Conservation (phyloP, 75 land plant genomes). For the Pinus taeda region DNA sequence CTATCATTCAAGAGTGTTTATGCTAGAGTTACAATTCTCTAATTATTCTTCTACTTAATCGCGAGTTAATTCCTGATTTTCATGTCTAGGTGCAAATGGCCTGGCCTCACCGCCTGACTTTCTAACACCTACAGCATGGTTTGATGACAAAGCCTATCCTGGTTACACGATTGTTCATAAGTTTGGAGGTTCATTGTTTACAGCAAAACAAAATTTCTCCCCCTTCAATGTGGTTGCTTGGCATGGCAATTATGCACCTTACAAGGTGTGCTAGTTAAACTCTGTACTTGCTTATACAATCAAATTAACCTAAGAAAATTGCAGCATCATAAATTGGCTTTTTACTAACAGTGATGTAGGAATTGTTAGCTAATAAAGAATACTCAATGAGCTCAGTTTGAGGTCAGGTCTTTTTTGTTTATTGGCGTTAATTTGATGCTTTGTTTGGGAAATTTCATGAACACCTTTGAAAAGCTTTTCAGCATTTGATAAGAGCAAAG, state of each 20-base stretch:
- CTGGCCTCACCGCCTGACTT: slow-evolving; percentile 90
- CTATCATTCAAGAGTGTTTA: not conserved
- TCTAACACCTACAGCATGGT: slow-evolving; percentile 83
- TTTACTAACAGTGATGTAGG: not conserved
- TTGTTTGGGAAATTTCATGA: not conserved
- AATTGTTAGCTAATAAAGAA: not conserved
- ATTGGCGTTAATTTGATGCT: not conserved
- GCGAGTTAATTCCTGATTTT: not conserved
- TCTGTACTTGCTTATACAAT: not conserved
- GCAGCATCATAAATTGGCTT: not conserved
- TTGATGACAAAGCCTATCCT: slow-evolving; percentile 47
- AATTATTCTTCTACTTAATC: not conserved
- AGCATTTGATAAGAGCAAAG: not conserved
- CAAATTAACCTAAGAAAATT: not conserved
- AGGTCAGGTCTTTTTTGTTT: not conserved
- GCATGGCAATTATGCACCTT: slow-evolving; percentile 98
- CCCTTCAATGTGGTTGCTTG: slow-evolving; percentile 99
- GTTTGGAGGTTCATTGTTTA: slow-evolving; percentile 87
- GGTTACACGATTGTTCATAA: slow-evolving; percentile 83
- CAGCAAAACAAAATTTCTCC: slow-evolving; percentile 89
- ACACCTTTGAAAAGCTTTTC: not conserved
- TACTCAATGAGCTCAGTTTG: not conserved
- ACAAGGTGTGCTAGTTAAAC: slow-evolving; percentile 60
- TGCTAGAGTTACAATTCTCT: not conserved
- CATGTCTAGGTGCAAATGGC: slow-evolving; percentile 90